A percentile compares a stretch with the other conserved stretches of the same genome.
Conservation (phyloP, 371 early-diverging fungal species). For the Mortierella sp. region DNA sequence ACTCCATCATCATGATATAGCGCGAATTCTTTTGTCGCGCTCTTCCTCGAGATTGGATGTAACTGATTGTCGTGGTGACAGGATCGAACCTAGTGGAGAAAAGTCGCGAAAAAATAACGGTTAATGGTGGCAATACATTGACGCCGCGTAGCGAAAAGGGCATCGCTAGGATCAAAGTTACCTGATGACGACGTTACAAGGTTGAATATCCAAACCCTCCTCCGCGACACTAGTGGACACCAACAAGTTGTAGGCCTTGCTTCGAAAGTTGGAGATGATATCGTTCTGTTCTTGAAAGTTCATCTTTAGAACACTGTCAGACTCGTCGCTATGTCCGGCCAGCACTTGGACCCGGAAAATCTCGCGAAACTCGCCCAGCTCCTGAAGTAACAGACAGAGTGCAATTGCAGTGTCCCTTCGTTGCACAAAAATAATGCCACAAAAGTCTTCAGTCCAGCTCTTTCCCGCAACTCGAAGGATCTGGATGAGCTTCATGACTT, state of each 20-base stretch:
- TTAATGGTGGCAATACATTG: not conserved
- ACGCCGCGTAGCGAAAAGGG: no score
- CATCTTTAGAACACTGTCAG: slow-evolving; percentile 66
- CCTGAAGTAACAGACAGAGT: slow-evolving; percentile 66
- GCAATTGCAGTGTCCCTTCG: slow-evolving; percentile 81
- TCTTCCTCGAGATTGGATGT: slow-evolving; percentile 97
- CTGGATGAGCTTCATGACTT: slow-evolving; percentile 71
- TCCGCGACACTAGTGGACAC: slow-evolving; percentile 97
- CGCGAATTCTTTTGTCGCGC: slow-evolving; percentile 83
- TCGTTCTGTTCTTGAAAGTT: slow-evolving; percentile 72
- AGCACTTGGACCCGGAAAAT: slow-evolving; percentile 69
- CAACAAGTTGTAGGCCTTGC: slow-evolving; percentile 79
- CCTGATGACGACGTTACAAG: slow-evolving; percentile 94
- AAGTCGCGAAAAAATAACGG: not conserved
- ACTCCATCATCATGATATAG: slow-evolving; percentile 81
- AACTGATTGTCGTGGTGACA: slow-evolving; percentile 76
- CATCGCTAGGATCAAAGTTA: slow-evolving; percentile 35
- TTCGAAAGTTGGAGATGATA: slow-evolving; percentile 77
- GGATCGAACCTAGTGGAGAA: slow-evolving; percentile 79
- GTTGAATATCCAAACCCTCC: slow-evolving; percentile 97
- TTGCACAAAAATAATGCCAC: slow-evolving; percentile 90
- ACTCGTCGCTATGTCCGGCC: slow-evolving; percentile 72
- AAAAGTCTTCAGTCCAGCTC: slow-evolving; percentile 64
- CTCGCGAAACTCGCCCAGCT: slow-evolving; percentile 64
- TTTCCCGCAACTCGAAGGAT: slow-evolving; percentile 60